Evolutionary conservation across 371 early-diverging fungal species (phyloP).

Genomic region (Syncephalastrum monosporum): DNA sequence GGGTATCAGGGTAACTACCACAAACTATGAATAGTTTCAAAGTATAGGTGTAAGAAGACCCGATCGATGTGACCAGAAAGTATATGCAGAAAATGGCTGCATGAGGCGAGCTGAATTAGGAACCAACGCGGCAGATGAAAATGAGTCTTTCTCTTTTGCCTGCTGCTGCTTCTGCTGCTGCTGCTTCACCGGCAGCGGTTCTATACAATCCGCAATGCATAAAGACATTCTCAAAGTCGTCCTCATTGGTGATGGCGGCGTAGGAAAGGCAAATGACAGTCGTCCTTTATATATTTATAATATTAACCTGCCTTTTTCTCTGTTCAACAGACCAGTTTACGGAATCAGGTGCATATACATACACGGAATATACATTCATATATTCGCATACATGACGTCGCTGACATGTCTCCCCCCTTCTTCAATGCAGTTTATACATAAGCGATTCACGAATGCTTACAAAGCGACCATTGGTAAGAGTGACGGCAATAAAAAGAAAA

Average conservation of each 20-base stretch:
- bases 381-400: not conserved
- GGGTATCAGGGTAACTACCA: too few relatives aligned
- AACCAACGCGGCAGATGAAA: not conserved
- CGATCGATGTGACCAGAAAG: too few relatives aligned
- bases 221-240: slow-evolving; percentile 42
- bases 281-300: not conserved
- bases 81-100: too few relatives aligned
- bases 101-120: not conserved
- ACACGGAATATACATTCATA: too few relatives aligned
- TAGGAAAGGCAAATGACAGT: slow-evolving; percentile 64
- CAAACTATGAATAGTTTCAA: too few relatives aligned
- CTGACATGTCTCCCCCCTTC: too few relatives aligned
- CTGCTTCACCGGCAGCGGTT: not conserved
- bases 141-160: slow-evolving; percentile 6
- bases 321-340: slow-evolving; percentile 51
- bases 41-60: too few relatives aligned
- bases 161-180: slow-evolving; percentile 3
- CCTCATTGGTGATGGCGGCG: slow-evolving; percentile 81
- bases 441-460: slow-evolving; percentile 92
- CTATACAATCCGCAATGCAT: not conserved
- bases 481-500: not conserved
- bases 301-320: not conserved
- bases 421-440: slow-evolving; percentile 81
- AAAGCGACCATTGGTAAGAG: slow-evolving; percentile 92
- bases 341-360: slow-evolving; percentile 46